Evolutionary conservation across 2,329 filamentous ascomycete species (phyloP).

Genomic region (Acrocalymma vagum): DNA sequence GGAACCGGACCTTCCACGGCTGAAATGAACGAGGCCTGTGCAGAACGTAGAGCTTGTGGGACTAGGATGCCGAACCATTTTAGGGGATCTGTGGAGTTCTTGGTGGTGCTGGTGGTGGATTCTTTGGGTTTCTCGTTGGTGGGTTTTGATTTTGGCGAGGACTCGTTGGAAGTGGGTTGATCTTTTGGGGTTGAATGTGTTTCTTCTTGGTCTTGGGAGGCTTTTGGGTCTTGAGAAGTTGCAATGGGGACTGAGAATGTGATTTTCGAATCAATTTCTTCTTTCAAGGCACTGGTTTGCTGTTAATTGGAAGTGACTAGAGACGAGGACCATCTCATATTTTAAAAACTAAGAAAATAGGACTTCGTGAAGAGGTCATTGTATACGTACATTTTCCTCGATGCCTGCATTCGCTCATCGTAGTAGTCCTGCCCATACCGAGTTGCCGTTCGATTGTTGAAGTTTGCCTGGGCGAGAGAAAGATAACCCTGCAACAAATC

Average conservation of each 20-base stretch:
- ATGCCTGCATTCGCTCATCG: conserved; percentile 76
- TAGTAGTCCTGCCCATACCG: conserved; percentile 76
- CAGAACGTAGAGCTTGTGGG: conserved; percentile 58
- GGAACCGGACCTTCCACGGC: conserved; percentile 68
- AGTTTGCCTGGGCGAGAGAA: conserved; percentile 77
- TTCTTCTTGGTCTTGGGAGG: conserved; percentile 2
- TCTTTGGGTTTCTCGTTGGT: background rate
- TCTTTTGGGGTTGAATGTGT: background rate
- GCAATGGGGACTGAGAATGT: background rate
- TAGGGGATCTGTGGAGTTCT: conserved; percentile 59
- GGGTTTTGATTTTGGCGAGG: background rate
- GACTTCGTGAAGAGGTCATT: background rate
- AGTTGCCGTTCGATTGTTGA: conserved; percentile 68
- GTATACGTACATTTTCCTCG: conserved; percentile 56
- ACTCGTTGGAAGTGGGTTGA: too few species aligned
- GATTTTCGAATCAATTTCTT: too few species aligned
- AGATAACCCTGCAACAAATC: conserved; percentile 50
- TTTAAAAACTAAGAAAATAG: conserved; percentile 41
- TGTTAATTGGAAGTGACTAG: background rate
- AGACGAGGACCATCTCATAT: background rate
- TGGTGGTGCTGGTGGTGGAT: conserved; percentile 1
- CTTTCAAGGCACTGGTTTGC: too few species aligned
- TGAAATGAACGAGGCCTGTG: conserved; percentile 67
- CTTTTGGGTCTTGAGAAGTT: too few species aligned
- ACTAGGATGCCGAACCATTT: conserved; percentile 65